Percentiles rank a stretch among this genome's conserved stretches.
phyloP scores from a whole-genome alignment of 495 filamentous ascomycete species.

The Trypethelium eluteriae region DNA sequence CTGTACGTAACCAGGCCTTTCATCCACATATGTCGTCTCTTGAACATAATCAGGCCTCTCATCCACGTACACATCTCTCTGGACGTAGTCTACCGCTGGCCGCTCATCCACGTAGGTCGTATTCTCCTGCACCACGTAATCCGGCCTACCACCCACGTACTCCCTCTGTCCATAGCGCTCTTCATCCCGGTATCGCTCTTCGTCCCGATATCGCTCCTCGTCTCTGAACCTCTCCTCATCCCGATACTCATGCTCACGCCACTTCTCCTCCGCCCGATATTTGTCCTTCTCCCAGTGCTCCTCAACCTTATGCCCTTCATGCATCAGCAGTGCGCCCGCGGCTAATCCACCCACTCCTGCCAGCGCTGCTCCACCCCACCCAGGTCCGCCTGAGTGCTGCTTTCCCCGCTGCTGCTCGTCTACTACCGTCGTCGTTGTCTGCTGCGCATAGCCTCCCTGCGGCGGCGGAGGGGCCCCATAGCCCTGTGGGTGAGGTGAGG shows the following conservation, averaged over 20 bases:
- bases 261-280: conserved; percentile 26
- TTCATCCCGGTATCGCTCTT: neutral
- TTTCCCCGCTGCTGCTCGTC: conserved; percentile 38
- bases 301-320: conserved; percentile 41
- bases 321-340: conserved; percentile 51
- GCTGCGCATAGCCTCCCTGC: neutral
- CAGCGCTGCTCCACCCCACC: conserved; percentile 45
- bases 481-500: neutral
- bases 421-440: neutral
- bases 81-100: neutral
- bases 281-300: conserved; percentile 32
- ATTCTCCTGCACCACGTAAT: conserved; percentile 10
- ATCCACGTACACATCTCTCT: conserved; percentile 4
- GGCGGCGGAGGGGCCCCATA: neutral
- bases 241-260: conserved; percentile 4
- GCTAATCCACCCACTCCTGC: conserved; percentile 51
- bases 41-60: conserved; percentile 1
- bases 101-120: neutral
- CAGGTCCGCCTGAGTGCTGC: conserved; percentile 30
- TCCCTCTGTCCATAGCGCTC: neutral
- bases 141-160: conserved; percentile 1
- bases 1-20: neutral
- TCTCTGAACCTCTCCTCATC: conserved; percentile 1
- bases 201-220: conserved; percentile 1
- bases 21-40: neutral